Evolutionary conservation across 2,329 filamentous ascomycete species (phyloP), one percentile per base, ranked within the genome.

Genomic region (Macrophomina phaseolina): DNA sequence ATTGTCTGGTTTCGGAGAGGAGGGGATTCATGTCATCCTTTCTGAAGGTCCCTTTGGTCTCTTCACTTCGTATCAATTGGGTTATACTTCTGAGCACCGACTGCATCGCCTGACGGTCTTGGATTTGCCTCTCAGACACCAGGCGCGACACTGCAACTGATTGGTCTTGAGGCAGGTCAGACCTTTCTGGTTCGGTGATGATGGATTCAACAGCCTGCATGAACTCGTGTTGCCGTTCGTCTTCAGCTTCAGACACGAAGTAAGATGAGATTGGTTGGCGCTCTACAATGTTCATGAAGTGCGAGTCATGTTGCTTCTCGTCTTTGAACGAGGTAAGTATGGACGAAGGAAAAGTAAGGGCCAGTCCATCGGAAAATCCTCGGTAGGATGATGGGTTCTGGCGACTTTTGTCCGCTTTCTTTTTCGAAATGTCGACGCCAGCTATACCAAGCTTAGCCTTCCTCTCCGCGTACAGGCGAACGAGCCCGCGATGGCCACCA

Each of bases 11-110:
- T 6, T 62, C 58, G 23, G n/a, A 7, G 7, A 62, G 58, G 7
- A 62, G 45, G 8, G 58, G 58, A 32, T 62, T 62, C 32, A 62
- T 38, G 32, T 62, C 58, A 12, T 62, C 58, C 38, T 62, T 40
- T 12, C 9, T 2, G 14, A 36, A 38, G 14, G 58, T 7, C 5
- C 45, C 58, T 11, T 62, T 49, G 23, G n/a, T 38, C 11, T 62
- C 18, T 6, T 49, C 45, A 16, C 34, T 48, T 38, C 14, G 36
- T 16, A 62, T 62, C n/a, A 62, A 32, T 5, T 62, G 58, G 3
- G 58, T 49, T 30, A 62, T 49, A 18, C 58, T 62, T 40, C 42
- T 36, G 14, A 62, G 45, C 3, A 62, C 32, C 5, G 58, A 62
- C 12, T 62, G 30, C 58, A 62, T 62, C 1, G 45, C 58, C 1